Evolutionary conservation across 176 grass and related monocot species (phyloP).

Genomic region (Aegilops speltoides): DNA sequence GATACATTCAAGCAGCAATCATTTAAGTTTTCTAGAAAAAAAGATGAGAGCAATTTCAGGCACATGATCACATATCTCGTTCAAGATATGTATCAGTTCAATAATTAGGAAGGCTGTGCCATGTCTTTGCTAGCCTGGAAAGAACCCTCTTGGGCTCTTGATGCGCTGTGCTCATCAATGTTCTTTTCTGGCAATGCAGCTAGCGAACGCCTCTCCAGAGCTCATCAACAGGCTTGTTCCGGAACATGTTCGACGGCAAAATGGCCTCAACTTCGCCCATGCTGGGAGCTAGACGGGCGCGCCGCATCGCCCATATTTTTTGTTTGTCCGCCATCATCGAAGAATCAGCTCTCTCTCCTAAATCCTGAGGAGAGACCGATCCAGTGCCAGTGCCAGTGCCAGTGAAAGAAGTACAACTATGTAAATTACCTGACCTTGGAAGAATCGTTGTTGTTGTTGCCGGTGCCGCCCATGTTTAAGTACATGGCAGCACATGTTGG

Average conservation of each 20-base stretch:
- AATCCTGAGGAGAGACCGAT: neutral
- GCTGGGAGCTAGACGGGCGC: slow-evolving; percentile 37
- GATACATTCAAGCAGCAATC: neutral
- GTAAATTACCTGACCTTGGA: slow-evolving; percentile 58
- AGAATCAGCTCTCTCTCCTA: neutral
- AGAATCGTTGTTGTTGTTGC: neutral
- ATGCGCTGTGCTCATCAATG: slow-evolving; percentile 30
- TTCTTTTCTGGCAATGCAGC: slow-evolving; percentile 43
- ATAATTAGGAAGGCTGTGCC: neutral
- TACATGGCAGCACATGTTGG: slow-evolving; percentile 22
- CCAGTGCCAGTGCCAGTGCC: neutral
- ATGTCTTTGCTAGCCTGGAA: neutral
- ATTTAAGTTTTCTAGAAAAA: neutral
- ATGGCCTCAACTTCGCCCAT: slow-evolving; percentile 57
- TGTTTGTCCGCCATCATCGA: slow-evolving; percentile 16
- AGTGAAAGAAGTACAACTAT: slow-evolving; percentile 38
- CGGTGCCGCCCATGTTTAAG: slow-evolving; percentile 29
- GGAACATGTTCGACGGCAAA: slow-evolving; percentile 79
- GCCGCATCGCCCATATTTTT: slow-evolving; percentile 6
- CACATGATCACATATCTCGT: neutral
- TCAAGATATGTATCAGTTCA: neutral
- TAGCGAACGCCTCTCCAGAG: slow-evolving; percentile 65
- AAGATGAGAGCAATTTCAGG: neutral
- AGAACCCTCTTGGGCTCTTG: neutral
- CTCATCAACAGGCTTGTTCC: slow-evolving; percentile 73